A percentile compares a stretch with the other conserved stretches of the same genome.
Conservation (phyloP, 805 yeast species). For the Schizosaccharomyces octosporus region DNA sequence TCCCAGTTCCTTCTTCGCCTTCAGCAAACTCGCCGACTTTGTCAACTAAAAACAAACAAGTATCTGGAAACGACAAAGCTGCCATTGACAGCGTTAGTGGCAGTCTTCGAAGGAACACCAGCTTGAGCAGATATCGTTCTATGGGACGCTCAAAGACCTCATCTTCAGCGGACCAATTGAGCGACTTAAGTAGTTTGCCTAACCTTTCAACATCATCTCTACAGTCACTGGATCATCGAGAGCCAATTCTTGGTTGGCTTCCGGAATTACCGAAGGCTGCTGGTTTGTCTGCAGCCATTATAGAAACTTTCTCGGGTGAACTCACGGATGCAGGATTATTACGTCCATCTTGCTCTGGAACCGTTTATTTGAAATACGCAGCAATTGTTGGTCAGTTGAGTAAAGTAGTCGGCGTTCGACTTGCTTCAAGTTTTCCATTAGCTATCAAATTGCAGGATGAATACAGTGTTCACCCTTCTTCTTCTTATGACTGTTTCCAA, state of each 20-base stretch:
- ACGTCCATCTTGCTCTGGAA: neutral
- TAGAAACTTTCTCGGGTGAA: neutral
- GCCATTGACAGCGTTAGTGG: neutral
- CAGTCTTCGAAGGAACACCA: neutral
- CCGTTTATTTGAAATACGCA: neutral
- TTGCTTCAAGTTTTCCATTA: neutral
- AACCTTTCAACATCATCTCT: neutral
- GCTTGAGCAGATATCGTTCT: neutral
- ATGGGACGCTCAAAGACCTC: neutral
- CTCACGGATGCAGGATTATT: neutral
- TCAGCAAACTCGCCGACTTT: neutral
- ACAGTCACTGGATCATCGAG: neutral
- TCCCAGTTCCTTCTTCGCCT: neutral
- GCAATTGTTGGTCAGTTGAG: neutral
- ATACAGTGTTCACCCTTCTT: neutral
- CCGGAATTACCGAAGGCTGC: neutral
- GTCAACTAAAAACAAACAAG: neutral
- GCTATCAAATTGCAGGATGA: neutral
- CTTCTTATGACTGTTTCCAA: neutral
- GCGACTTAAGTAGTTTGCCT: neutral
- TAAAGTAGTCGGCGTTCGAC: neutral
- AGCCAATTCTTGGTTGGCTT: neutral
- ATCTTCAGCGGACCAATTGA: neutral
- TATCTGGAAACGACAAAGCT: neutral
- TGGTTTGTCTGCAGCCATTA: neutral